Evolutionary conservation across 2,329 filamentous ascomycete species (phyloP).

Genomic region (Zasmidium angulare): DNA sequence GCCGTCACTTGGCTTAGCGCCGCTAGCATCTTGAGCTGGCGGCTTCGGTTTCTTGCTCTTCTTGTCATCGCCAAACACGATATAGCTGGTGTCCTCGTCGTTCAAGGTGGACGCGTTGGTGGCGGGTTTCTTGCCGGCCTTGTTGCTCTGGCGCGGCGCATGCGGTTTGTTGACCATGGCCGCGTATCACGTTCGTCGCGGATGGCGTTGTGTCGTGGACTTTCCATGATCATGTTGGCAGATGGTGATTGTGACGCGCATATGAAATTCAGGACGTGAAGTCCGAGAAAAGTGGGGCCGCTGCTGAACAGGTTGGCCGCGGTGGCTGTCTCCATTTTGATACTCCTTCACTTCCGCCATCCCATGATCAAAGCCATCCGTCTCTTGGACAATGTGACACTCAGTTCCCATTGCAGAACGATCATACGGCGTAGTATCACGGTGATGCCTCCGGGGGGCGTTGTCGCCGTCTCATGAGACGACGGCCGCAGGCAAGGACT

Average conservation of each 20-base stretch:
- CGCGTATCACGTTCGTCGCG: background rate
- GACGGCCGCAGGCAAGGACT: no score
- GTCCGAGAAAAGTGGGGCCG: no score
- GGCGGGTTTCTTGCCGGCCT: constrained; percentile 35
- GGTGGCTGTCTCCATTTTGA: no score
- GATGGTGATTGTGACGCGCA: background rate
- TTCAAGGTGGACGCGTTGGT: constrained; percentile 36
- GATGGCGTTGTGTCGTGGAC: background rate
- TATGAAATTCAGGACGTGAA: background rate
- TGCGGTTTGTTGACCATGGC: constrained; percentile 52
- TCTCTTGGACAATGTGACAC: no score
- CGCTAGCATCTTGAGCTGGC: constrained; percentile 13
- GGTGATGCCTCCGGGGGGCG: no score
- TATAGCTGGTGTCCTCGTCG: constrained; percentile 50
- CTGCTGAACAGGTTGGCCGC: no score
- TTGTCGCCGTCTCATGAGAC: no score
- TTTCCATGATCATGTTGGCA: background rate
- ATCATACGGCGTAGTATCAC: no score
- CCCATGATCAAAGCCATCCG: no score
- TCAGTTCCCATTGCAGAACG: no score
- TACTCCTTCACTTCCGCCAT: no score
- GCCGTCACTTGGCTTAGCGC: constrained; percentile 14
- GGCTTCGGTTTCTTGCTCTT: constrained; percentile 46
- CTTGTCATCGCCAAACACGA: constrained; percentile 48
- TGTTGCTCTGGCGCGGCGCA: constrained; percentile 44